A percentile compares a stretch with the other conserved stretches of the same genome.
Evolutionary conservation across 179 eudicot genomes (phyloP).

Genomic region (Actinidia chinensis): DNA sequence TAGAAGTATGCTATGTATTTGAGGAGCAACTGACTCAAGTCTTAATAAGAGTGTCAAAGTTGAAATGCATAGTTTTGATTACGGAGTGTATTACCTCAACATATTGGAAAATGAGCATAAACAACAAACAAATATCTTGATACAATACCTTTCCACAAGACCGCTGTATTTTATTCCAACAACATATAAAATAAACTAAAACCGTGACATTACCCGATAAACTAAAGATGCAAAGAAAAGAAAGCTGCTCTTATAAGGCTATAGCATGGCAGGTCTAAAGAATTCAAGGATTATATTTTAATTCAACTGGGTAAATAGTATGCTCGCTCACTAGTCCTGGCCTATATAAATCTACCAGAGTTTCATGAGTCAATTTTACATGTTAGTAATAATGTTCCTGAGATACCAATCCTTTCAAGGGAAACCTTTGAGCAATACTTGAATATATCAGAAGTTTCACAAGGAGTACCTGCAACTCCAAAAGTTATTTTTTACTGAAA

Average conservation of each 20-base stretch:
- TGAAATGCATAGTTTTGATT: neutral
- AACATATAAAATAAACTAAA: neutral
- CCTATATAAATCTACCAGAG: too few relatives aligned
- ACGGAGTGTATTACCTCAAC: neutral
- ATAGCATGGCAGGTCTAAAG: too few relatives aligned
- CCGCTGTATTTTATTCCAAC: neutral
- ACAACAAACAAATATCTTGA: neutral
- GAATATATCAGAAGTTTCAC: neutral
- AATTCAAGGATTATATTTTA: too few relatives aligned
- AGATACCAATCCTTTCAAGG: neutral
- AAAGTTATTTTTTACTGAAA: constrained; percentile 93
- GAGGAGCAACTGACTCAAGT: neutral
- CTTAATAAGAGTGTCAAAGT: neutral
- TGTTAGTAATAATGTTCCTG: too few relatives aligned
- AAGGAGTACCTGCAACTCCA: constrained; percentile 78
- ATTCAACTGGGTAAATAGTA: too few relatives aligned
- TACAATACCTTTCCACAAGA: neutral
- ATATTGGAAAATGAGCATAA: neutral
- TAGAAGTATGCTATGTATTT: neutral
- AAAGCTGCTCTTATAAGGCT: too few relatives aligned
- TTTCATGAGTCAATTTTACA: too few relatives aligned
- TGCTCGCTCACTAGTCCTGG: too few relatives aligned
- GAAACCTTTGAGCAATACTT: neutral
- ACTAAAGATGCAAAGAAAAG: too few relatives aligned
- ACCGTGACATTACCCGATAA: too few relatives aligned